Conservation (phyloP, 2,329 filamentous ascomycete species). For the Diaporthe australafricana region DNA sequence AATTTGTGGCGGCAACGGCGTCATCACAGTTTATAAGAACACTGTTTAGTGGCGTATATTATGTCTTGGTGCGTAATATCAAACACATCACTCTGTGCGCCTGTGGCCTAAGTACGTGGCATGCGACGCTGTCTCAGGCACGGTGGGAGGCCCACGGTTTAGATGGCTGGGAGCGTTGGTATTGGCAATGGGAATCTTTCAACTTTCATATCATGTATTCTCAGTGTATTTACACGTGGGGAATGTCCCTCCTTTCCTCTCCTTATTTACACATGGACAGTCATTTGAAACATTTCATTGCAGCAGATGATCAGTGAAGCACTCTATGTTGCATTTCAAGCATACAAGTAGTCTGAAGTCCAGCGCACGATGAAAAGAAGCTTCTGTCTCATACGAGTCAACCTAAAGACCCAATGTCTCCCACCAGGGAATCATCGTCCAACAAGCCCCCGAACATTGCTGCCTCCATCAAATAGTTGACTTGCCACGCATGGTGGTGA, state of each 20-base stretch:
- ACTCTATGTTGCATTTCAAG: not conserved
- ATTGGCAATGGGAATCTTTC: no score
- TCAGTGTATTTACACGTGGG: not conserved
- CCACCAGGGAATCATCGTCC: not conserved
- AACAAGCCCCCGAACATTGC: constrained; percentile 19
- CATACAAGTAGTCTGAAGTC: not conserved
- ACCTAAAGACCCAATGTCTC: not conserved
- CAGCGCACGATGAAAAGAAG: no score
- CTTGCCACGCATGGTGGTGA: constrained; percentile 22
- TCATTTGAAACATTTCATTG: not conserved
- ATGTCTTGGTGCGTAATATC: not conserved
- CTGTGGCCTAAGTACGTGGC: no score
- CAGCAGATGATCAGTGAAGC: not conserved
- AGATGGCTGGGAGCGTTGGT: no score
- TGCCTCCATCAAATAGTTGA: constrained; percentile 29
- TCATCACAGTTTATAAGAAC: not conserved
- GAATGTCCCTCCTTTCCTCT: not conserved
- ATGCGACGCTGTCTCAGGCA: no score
- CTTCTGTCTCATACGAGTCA: not conserved
- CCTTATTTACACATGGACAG: not conserved
- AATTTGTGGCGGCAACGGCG: not conserved
- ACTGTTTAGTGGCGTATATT: not conserved
- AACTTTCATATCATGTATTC: not conserved
- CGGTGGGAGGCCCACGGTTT: no score
- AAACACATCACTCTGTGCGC: no score